Evolutionary conservation across 495 filamentous ascomycete species (phyloP), one percentile per base, ranked within the genome.

Genomic region (Xylaria sp.): DNA sequence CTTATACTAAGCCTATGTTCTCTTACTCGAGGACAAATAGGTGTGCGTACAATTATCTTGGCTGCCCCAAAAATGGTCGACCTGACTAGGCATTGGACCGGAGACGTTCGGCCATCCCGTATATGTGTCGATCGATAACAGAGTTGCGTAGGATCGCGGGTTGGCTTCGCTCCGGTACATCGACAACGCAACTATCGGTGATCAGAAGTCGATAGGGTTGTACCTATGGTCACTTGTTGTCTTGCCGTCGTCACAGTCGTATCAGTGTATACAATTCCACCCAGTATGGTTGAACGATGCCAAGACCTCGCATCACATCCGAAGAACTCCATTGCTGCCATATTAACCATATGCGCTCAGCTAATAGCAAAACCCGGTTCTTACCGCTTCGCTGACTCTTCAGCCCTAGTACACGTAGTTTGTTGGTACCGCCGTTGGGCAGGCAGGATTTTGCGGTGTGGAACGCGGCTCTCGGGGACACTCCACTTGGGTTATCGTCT

Each of bases 401-500:
- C 11, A 15, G 43, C 6, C 6, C 21, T 17, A 19, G 37, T 43
- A 37, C 44, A 52, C 29, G 43, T 37, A 65, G 29, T 37, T 19
- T 55, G 35, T 21, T 9, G 9, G 48, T 29, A 41, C 43, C 43
- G 14, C 31, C 1, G 33, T 64, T 37, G 29, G 58, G 5, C 7
- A 41, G 46, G 21, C 1, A 46, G 50, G 41, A 14, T 14, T 43
- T 53, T 53, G 58, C 46, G 58, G 44, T 70, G 68, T 63, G 44
- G 59, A 33, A 40, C n/a, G 24, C 68, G 68, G 68, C 68, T 70
- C 58, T 70, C 68, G 68, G 68, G 68, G 41, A 29, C 21, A 58
- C 48, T 69, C 67, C 53, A 57, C 55, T 61, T 48, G 21, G 11
- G 11, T 52, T 21, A 55, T 52, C 17, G 43, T 61, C 57, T 44